Evolutionary conservation across 345 rosid genomes (phyloP), one percentile per base, ranked within the genome.

Genomic region (Dimocarpus longan): DNA sequence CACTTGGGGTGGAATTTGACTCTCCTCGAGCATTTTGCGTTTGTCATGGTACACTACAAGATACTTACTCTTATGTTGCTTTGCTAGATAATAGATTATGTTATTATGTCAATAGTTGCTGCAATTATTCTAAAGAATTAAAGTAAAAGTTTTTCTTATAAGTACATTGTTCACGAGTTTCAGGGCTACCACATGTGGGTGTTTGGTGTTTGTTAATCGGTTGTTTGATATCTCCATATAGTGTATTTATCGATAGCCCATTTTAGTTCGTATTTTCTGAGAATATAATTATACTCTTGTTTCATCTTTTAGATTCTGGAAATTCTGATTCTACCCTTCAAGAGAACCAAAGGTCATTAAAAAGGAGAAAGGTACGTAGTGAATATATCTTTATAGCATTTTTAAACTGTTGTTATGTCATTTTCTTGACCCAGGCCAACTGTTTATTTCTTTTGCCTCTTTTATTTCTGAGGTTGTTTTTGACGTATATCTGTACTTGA

Each of bases 1-100:
- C 87, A 5, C 97, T 96, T 73, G 97, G 95, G 80, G 80, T 57
- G 68, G 92, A 88, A 74, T 96, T 96, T 75, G 93, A 91, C 72
- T 84, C 84, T 68, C 93, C 95, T 62, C 77, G 74, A 78, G 80
- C 77, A 40, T 82, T 78, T 78, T 78, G 9, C 59, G 50, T 32
- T 40, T 32, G 32, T 75, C 66, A 77, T 82, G 87, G 89, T 85
- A 83, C 37, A 67, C 26, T 46, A 24, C 43, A 21, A 28, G 67
- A 66, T 67, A 42, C 57, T 77, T 74, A 63, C 48, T 19, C 18
- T 12, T 48, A 66, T 71, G 16, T 60, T 28, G 64, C 60, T 62
- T n/a, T 69, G 12, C 32, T 46, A 64, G 63, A 65, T 21, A 6
- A 21, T 65, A 1, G 3, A 19, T 46, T 59, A n/a, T 54, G 63